These are phyloP conservation scores for Lecanosticta acicola DNA, from an alignment of 2,329 filamentous ascomycete genomes.

Conservation along the genomic window DNA sequence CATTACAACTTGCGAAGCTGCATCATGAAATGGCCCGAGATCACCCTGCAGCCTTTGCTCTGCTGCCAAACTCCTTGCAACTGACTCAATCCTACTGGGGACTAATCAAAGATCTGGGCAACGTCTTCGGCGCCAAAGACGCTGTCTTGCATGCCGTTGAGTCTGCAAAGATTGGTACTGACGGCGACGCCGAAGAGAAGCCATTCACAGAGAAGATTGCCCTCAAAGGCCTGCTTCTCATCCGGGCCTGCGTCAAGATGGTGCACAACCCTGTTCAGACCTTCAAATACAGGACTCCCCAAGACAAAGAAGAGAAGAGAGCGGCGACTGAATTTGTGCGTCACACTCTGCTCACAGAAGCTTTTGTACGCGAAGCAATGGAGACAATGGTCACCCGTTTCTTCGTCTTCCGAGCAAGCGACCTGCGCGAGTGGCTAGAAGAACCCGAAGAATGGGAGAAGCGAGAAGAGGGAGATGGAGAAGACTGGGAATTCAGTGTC, in stretches of 20 bases:
- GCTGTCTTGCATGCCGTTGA: slow-evolving; percentile 28
- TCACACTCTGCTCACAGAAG: slow-evolving; percentile 65
- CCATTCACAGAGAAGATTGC: slow-evolving; percentile 63
- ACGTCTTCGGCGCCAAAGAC: slow-evolving; percentile 58
- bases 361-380: slow-evolving; percentile 74
- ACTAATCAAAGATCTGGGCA: slow-evolving; percentile 69
- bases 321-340: slow-evolving; percentile 66
- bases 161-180: slow-evolving; percentile 41
- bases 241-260: slow-evolving; percentile 79
- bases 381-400: slow-evolving; percentile 80
- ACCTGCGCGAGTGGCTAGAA: slow-evolving; percentile 87
- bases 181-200: slow-evolving; percentile 39
- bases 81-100: slow-evolving; percentile 82
- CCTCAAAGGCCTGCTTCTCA: slow-evolving; percentile 73
- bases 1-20: slow-evolving; percentile 85
- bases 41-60: slow-evolving; percentile 76
- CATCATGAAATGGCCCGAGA: slow-evolving; percentile 77
- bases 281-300: slow-evolving; percentile 72
- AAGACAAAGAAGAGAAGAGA: slow-evolving; percentile 70
- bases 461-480: slow-evolving; percentile 75
- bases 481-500: slow-evolving; percentile 87
- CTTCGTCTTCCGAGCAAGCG: slow-evolving; percentile 77
- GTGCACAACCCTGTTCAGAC: slow-evolving; percentile 73
- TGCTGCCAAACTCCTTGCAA: slow-evolving; percentile 71
- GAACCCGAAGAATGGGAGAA: slow-evolving; percentile 95